Evolutionary conservation across 192 early-diverging fungal genomes (phyloP), one percentile per base, ranked within the genome.

Genomic region (Mortierella antarctica): DNA sequence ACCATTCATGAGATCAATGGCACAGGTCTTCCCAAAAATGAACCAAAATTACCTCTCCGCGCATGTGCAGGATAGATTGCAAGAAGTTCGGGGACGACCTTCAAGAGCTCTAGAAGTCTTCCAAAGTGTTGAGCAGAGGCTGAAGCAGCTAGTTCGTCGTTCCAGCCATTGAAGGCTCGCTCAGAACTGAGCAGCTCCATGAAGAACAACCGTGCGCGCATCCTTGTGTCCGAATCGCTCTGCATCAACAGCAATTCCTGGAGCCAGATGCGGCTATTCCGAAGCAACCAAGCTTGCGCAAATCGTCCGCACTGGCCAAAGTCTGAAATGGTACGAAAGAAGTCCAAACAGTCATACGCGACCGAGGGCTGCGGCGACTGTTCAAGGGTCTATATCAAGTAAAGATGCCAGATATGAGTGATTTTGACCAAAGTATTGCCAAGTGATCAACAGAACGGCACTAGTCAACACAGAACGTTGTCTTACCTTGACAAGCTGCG

Each of bases 161-260:
- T 66, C 77, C 77, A 80, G 8, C 59, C 77, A 47, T 80, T 80
- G 65, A 80, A 80, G 18, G 77, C 77, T 9, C 70, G 49, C 44
- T 80, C 70, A n/a, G 77, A 80, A 48, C 69, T 71, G 42, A 80
- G 12, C n/a, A 80, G 60, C 42, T 80, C 77, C 70, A 80, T 72
- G 44, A 62, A 80, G 47, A 80, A 80, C 47, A 57, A 31, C 2
- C 77, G 64, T 20, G 77, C 65, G 17, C 70, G 69, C 41, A 62
- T n/a, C 7, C 77, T 57, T 17, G 70, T 71, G 41, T 80, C 77
- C 0, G 65, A 31, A 14, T 80, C 77, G 1, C 21, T 58, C 49
- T 80, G 77, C 9, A 40, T 45, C 15, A 80, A 13, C 49, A 80
- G 20, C 45, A 80, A 47, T 15, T 80, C 77, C 40, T 68, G 69